A percentile compares a stretch with the other conserved stretches of the same genome.
Conservation (phyloP, 257 asterid genomes). For the Scutellaria galericulata region DNA sequence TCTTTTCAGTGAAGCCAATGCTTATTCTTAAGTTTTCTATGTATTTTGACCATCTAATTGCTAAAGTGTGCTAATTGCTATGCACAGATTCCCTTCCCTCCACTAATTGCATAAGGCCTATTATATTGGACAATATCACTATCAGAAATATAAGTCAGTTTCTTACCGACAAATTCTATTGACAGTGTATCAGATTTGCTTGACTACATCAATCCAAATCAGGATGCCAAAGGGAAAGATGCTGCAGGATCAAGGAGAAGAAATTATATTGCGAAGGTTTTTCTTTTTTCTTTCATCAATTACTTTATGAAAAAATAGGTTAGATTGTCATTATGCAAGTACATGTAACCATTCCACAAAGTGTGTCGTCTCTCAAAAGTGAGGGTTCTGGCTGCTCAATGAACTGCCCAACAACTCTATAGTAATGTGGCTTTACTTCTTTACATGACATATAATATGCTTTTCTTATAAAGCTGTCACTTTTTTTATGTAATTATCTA, state of each 20-base stretch:
- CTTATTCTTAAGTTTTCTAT: background rate
- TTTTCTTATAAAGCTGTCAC: slow-evolving; percentile 11
- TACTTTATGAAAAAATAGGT: slow-evolving; percentile 15
- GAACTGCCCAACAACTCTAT: background rate
- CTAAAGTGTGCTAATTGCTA: background rate
- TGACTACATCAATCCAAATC: slow-evolving; percentile 85
- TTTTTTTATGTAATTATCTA: slow-evolving; percentile 19
- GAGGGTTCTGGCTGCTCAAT: slow-evolving; percentile 26
- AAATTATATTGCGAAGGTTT: slow-evolving; percentile 67
- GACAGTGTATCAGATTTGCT: slow-evolving; percentile 92
- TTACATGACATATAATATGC: slow-evolving; percentile 9
- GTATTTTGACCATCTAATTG: background rate
- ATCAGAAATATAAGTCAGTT: slow-evolving; percentile 14
- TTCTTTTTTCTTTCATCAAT: slow-evolving; percentile 34
- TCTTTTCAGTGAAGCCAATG: background rate
- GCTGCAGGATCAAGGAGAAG: slow-evolving; percentile 71
- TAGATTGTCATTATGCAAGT: slow-evolving; percentile 30
- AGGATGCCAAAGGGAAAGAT: slow-evolving; percentile 80
- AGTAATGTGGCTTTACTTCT: background rate
- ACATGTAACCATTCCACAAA: slow-evolving; percentile 6
- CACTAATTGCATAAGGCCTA: slow-evolving; percentile 16
- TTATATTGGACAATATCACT: slow-evolving; percentile 18
- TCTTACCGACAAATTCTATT: slow-evolving; percentile 36
- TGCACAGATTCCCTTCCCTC: slow-evolving; percentile 1
- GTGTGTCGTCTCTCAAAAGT: background rate